Evolutionary conservation across 208 protist genomes (phyloP).

Genomic region (Wallacemonas sp.): DNA sequence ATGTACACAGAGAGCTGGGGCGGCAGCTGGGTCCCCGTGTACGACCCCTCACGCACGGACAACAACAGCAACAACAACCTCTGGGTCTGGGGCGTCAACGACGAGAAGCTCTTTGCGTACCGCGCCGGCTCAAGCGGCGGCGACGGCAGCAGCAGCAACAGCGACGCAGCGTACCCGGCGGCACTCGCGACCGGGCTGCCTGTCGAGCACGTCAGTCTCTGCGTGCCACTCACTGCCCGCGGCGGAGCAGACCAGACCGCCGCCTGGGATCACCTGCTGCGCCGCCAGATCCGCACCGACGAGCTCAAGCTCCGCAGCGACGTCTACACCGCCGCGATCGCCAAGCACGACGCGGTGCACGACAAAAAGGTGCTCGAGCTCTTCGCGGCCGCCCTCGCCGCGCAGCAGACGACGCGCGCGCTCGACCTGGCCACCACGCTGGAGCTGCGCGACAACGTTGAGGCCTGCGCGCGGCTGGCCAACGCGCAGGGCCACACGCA

Average conservation of each 20-base stretch:
- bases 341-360: slow-evolving; percentile 74
- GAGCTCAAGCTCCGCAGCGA: slow-evolving; percentile 75
- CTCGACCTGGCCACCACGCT: slow-evolving; percentile 79
- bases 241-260: not conserved
- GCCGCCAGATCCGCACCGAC: slow-evolving; percentile 70
- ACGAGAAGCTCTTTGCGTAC: slow-evolving; percentile 66
- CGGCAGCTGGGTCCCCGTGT: slow-evolving; percentile 81
- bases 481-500: slow-evolving; percentile 57
- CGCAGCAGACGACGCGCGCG: slow-evolving; percentile 73
- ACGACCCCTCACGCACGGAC: slow-evolving; percentile 54
- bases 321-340: slow-evolving; percentile 71
- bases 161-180: slow-evolving; percentile 67
- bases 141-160: no score
- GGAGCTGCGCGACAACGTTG: slow-evolving; percentile 81
- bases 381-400: slow-evolving; percentile 61
- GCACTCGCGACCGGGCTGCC: slow-evolving; percentile 65
- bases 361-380: slow-evolving; percentile 78
- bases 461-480: slow-evolving; percentile 62
- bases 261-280: slow-evolving; percentile 52
- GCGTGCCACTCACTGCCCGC: slow-evolving; percentile 55
- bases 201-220: slow-evolving; percentile 64
- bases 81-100: slow-evolving; percentile 71
- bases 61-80: slow-evolving; percentile 46
- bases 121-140: no score
- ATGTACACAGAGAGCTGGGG: slow-evolving; percentile 80